Percentiles rank a stretch among this genome's conserved stretches.
phyloP scores from a whole-genome alignment of 2,329 filamentous ascomycete species.

The Colletotrichum phormii region DNA sequence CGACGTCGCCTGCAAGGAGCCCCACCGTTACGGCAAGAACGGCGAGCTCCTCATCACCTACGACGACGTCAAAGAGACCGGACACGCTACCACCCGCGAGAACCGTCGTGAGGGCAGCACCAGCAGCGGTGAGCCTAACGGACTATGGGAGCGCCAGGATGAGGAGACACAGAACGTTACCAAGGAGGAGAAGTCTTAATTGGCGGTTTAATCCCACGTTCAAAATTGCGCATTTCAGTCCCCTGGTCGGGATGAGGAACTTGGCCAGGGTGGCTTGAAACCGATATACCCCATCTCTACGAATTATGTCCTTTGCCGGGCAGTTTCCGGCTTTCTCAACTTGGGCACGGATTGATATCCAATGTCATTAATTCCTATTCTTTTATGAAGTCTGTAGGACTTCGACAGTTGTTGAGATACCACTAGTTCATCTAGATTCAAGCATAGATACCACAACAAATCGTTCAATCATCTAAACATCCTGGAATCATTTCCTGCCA shows the following conservation, averaged over 20 bases:
- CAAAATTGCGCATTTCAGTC: not conserved
- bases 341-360: conserved; percentile 5
- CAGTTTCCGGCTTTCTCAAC: conserved; percentile 16
- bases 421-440: conserved; percentile 32
- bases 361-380: conserved; percentile 22
- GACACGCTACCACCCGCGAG: conserved; percentile 33
- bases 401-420: conserved; percentile 29
- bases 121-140: conserved; percentile 21
- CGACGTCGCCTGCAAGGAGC: conserved; percentile 57
- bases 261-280: not conserved
- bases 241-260: not conserved
- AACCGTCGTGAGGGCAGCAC: conserved; percentile 31
- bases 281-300: conserved; percentile 21
- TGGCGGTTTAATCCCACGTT: not conserved
- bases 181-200: conserved; percentile 28
- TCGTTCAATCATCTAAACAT: conserved; percentile 8
- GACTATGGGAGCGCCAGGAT: conserved; percentile 32
- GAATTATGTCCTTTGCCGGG: conserved; percentile 27
- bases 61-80: conserved; percentile 54
- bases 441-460: conserved; percentile 34
- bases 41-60: conserved; percentile 66
- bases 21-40: conserved; percentile 68
- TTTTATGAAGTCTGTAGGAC: conserved; percentile 2
- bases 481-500: not conserved
- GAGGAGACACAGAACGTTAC: conserved; percentile 34